Percentiles rank a stretch among this genome's conserved stretches.
Evolutionary conservation across 257 asterid genomes (phyloP).

Genomic region (Solanum lycopersicoides): DNA sequence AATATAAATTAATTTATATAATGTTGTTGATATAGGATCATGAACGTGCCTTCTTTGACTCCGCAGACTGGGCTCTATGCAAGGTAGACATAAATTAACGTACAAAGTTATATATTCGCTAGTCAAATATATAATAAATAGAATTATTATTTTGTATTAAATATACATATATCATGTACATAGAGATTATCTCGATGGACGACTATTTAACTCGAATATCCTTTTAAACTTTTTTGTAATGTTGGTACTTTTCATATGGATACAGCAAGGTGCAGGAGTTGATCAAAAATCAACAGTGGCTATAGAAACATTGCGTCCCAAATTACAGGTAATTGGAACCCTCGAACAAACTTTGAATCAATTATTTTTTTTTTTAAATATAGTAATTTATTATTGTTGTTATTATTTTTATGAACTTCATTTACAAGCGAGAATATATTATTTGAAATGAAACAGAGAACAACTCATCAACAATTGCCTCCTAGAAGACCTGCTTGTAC

Average conservation of each 20-base stretch:
- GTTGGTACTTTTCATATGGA: neutral
- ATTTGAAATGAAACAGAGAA: constrained; percentile 36
- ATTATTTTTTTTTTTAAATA: neutral
- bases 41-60: constrained; percentile 78
- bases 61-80: constrained; percentile 85
- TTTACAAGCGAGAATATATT: neutral
- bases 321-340: constrained; percentile 39
- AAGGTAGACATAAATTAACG: constrained; percentile 31
- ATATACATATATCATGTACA: too few relatives aligned
- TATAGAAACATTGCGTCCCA: constrained; percentile 70
- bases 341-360: neutral
- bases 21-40: constrained; percentile 35
- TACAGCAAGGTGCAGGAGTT: constrained; percentile 69
- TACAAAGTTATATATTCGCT: neutral
- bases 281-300: constrained; percentile 39
- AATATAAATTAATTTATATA: neutral
- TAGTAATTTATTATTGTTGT: neutral
- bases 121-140: neutral
- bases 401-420: neutral
- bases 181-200: neutral
- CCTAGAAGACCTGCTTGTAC: constrained; percentile 77
- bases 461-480: constrained; percentile 81
- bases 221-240: neutral
- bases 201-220: neutral
- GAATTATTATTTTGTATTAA: neutral